phyloP scores from a whole-genome alignment of 768 basidiomycete species.

The Leucosporidium creatinivorum region DNA sequence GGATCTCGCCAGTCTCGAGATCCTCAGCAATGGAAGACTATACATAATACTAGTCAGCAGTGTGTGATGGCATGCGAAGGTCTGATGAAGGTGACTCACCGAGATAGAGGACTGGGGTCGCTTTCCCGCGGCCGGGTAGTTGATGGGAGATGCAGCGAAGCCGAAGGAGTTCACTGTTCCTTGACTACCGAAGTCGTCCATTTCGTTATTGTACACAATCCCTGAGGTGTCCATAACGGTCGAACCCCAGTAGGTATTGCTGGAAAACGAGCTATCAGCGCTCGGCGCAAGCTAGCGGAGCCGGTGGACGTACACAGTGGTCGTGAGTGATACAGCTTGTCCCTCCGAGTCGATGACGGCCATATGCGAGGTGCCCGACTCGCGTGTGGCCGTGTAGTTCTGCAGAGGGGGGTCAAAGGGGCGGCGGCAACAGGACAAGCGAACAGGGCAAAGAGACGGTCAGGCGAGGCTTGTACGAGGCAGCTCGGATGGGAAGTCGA shows the following conservation, averaged over 20 bases:
- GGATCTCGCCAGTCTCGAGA: conserved; percentile 40
- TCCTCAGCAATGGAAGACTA: conserved; percentile 44
- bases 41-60: conserved; percentile 9
- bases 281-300: conserved; percentile 33
- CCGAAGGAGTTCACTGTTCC: conserved; percentile 38
- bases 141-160: conserved; percentile 43
- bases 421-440: no score
- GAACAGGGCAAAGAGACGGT: no score
- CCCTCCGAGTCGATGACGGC: conserved; percentile 38
- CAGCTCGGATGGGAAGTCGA: no score
- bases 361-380: conserved; percentile 45
- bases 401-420: no score
- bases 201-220: conserved; percentile 39
- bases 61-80: conserved; percentile 26
- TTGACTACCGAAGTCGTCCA: conserved; percentile 40
- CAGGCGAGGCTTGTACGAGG: no score
- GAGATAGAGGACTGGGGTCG: conserved; percentile 41
- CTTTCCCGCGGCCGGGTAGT: conserved; percentile 43
- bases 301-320: conserved; percentile 29
- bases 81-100: neutral
- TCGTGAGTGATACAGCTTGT: conserved; percentile 39
- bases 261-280: neutral
- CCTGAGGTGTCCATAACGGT: conserved; percentile 36
- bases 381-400: conserved; percentile 38
- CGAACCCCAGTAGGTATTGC: conserved; percentile 8